phyloP scores from a whole-genome alignment of 176 grass and related monocot species.

The Eleusine indica region DNA sequence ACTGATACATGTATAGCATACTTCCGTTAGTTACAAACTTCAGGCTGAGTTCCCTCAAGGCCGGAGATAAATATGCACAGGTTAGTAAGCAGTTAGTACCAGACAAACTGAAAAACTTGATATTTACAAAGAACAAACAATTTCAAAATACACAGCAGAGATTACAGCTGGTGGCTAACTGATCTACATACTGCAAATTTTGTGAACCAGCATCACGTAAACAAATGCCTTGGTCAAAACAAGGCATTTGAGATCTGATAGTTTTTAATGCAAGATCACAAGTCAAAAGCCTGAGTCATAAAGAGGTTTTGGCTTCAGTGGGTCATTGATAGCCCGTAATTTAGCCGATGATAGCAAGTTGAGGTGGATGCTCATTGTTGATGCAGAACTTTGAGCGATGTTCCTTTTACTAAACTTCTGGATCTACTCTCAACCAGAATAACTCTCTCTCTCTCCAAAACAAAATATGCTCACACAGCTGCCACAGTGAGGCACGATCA shows the following conservation, averaged over 20 bases:
- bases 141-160: background rate
- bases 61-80: background rate
- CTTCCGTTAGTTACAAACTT: too few relatives aligned
- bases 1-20: background rate
- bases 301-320: slow-evolving; percentile 8
- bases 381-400: background rate
- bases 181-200: background rate
- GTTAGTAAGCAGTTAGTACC: background rate
- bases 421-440: slow-evolving; percentile 9
- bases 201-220: slow-evolving; percentile 18
- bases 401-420: slow-evolving; percentile 5
- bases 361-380: background rate
- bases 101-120: background rate
- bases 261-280: background rate
- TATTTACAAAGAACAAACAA: slow-evolving; percentile 31
- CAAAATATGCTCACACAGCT: slow-evolving; percentile 3
- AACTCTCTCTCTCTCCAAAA: background rate
- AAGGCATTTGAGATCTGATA: slow-evolving; percentile 7
- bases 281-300: slow-evolving; percentile 1
- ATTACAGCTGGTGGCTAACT: slow-evolving; percentile 15
- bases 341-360: background rate
- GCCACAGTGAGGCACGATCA: background rate
- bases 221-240: slow-evolving; percentile 4
- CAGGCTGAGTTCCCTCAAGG: background rate
- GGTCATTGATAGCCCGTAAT: background rate